Evolutionary conservation across 345 rosid species (phyloP).

Genomic region (Aurinia saxatilis): DNA sequence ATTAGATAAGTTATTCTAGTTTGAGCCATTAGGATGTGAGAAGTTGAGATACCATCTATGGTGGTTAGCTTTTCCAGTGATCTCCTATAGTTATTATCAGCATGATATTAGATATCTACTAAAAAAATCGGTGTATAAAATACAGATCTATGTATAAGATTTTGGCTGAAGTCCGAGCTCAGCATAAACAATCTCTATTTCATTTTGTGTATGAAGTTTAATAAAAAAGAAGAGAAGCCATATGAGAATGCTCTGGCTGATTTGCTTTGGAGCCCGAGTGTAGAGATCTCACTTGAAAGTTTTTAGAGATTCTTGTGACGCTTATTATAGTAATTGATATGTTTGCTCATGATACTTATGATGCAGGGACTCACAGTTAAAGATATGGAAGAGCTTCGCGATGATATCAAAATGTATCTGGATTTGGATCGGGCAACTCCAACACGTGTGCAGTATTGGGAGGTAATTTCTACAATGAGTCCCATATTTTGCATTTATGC

Average conservation of each 20-base stretch:
- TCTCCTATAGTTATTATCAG: background rate
- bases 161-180: background rate
- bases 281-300: background rate
- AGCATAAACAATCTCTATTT: background rate
- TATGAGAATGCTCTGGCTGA: background rate
- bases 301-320: constrained; percentile 1
- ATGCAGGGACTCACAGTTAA: constrained; percentile 78
- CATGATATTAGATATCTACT: background rate
- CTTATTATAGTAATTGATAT: background rate
- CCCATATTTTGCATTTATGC: background rate
- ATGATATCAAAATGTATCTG: constrained; percentile 92
- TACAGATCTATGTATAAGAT: background rate
- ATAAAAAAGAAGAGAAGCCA: background rate
- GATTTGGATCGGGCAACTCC: constrained; percentile 80
- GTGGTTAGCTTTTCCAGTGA: background rate
- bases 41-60: background rate
- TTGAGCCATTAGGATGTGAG: background rate
- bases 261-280: background rate
- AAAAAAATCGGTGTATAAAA: too few species aligned
- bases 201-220: background rate
- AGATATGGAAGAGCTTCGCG: constrained; percentile 92
- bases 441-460: constrained; percentile 74
- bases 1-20: constrained; percentile 8
- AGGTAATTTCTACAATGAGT: constrained; percentile 40
- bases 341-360: constrained; percentile 22